These are phyloP conservation scores for Diospyros kaki DNA, from an alignment of 148 eudicot genomes.

Conservation along the genomic window DNA sequence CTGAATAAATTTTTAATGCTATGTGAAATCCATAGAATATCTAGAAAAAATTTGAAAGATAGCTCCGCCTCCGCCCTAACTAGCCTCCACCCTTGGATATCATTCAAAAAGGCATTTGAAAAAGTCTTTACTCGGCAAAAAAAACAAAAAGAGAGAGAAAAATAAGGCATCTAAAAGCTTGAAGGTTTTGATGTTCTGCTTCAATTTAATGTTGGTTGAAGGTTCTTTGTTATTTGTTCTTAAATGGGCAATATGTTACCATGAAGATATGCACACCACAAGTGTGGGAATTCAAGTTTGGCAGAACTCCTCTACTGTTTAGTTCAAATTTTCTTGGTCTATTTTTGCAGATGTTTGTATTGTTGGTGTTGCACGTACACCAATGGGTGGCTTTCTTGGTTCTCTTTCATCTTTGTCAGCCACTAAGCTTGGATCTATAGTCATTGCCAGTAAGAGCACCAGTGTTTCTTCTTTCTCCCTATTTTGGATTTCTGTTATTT, in stretches of 20 bases:
- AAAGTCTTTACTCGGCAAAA: too few species aligned
- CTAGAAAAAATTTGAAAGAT: too few species aligned
- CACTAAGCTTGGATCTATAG: conserved; percentile 88
- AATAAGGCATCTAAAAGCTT: too few species aligned
- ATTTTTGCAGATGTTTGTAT: conserved; percentile 76
- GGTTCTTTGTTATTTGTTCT: too few species aligned
- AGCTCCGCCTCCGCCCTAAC: too few species aligned
- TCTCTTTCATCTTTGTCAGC: conserved; percentile 81
- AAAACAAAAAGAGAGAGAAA: too few species aligned
- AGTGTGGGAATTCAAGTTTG: not conserved
- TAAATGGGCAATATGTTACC: not conserved
- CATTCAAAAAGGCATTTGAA: too few species aligned
- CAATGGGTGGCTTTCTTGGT: conserved; percentile 96
- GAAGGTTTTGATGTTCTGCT: too few species aligned
- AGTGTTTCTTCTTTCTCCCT: not conserved
- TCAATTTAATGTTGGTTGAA: too few species aligned
- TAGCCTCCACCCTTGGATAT: too few species aligned
- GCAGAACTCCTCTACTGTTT: not conserved
- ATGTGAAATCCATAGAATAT: too few species aligned
- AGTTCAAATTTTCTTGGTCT: conserved; percentile 6
- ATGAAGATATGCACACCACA: not conserved
- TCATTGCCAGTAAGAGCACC: conserved; percentile 59
- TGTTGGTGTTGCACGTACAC: conserved; percentile 98
- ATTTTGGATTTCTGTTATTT: not conserved
- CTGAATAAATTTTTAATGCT: too few species aligned